Base-by-base conservation (phyloP, 202 grass and related monocot species). In the Elaeis oleifera region DNA sequence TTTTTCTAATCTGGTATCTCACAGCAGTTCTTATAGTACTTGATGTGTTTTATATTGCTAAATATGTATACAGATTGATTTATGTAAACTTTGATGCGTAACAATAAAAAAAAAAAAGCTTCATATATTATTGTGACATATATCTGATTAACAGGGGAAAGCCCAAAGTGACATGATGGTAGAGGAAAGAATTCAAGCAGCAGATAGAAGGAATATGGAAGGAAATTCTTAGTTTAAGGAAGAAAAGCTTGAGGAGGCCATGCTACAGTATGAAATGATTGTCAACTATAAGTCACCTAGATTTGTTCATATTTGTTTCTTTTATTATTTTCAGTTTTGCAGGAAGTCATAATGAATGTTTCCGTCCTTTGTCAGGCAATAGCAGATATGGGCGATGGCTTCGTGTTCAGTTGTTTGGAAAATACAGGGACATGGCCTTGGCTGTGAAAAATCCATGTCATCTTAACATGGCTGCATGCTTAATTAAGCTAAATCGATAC, bases 351-450 rank as follows among this genome's bases (percentile, higher is more conserved):
- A 13, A 44, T 13, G 36, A 44, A 44, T 1, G 7, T 44, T 44
- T 70, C 77, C 6, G 17, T 58, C 56, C 36, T 22, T 57, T 63
- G 21, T 77, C 83, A 92, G 94, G 88, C 87, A 11, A 83, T 97
- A 74, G 82, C 92, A 19, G 92, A 97, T 27, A 97, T 92, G 94
- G 94, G 94, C 57, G 94, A 97, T 69, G 94, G 89, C 78, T 97
- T 97, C 74, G 92, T 97, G 84, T 97, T 97, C 94, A 97, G 60
- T 75, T 97, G 77, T 92, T 97, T 74, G 94, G 88, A 2, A 97
- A 92, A 76, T 96, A 96, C 55, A 88, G 91, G 76, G 87, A 96
- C 39, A 96, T 96, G 91, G 91, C 91, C 26, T 75, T 92, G 73
- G 80, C 94, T 61, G 94, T 92, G 74, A 97, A 92, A 80, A 97